A percentile compares a stretch with the other conserved stretches of the same genome.
These are phyloP conservation scores for Puccinellia tenuiflora DNA, from an alignment of 176 grass and related monocot genomes.

Conservation along the genomic window DNA sequence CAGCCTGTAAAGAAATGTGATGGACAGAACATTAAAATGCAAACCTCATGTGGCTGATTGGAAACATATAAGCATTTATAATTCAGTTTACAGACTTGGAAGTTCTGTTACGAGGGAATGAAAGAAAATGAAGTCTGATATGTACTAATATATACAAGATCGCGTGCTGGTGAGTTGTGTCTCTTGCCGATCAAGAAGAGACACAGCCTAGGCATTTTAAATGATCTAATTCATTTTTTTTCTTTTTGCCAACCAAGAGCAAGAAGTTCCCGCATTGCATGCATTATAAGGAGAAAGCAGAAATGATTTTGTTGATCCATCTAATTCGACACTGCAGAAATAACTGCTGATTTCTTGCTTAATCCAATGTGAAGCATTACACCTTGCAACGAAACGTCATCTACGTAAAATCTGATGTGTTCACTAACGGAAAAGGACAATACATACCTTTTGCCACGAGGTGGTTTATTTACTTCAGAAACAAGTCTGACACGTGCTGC, in stretches of 20 bases:
- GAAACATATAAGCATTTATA: background rate
- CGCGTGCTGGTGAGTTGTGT: background rate
- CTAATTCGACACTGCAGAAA: background rate
- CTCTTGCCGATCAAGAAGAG: background rate
- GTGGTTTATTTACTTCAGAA: slow-evolving; percentile 89
- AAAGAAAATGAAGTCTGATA: background rate
- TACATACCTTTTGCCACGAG: slow-evolving; percentile 76
- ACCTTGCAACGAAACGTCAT: slow-evolving; percentile 10
- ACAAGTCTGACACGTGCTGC: slow-evolving; percentile 75
- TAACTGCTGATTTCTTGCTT: background rate
- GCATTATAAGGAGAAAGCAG: background rate
- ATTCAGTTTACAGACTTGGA: background rate
- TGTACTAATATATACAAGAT: background rate
- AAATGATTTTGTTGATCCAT: background rate
- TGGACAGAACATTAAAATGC: background rate
- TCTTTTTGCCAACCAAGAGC: background rate
- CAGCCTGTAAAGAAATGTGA: background rate
- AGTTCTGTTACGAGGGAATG: background rate
- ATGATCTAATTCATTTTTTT: slow-evolving; percentile 18
- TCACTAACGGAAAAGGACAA: background rate
- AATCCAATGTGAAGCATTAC: slow-evolving; percentile 8
- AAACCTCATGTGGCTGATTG: background rate
- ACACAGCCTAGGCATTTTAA: background rate
- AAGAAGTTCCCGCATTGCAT: background rate
- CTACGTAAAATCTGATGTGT: background rate